phyloP scores from a whole-genome alignment of 1,284 basidiomycete species.

The Rhodotorula mucilaginosa region DNA sequence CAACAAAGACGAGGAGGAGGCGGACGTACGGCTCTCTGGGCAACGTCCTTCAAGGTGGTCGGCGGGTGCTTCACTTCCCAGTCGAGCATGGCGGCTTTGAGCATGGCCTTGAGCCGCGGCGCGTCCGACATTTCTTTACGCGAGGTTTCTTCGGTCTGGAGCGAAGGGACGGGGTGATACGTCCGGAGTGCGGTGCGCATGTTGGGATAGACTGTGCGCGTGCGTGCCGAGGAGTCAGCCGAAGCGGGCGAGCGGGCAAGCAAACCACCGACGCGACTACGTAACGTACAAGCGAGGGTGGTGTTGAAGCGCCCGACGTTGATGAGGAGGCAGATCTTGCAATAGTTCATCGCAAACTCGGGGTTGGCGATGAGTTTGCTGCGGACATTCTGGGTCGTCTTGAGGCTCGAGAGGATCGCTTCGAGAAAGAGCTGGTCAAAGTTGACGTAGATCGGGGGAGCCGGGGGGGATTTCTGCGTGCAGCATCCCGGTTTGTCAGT shows the following conservation, averaged over 20 bases:
- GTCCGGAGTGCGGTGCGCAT: constrained; percentile 78
- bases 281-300: constrained; percentile 77
- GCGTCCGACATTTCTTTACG: constrained; percentile 75
- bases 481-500: constrained; percentile 42
- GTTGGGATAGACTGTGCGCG: constrained; percentile 54
- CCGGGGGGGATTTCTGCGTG: constrained; percentile 44
- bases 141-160: constrained; percentile 63
- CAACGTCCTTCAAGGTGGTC: constrained; percentile 66
- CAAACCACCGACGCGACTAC: too few relatives aligned
- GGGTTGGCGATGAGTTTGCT: constrained; percentile 46
- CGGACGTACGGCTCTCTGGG: constrained; percentile 55
- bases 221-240: neutral
- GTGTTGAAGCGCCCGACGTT: constrained; percentile 93
- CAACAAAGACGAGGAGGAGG: constrained; percentile 34
- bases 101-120: constrained; percentile 70
- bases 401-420: constrained; percentile 70
- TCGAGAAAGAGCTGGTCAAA: constrained; percentile 83
- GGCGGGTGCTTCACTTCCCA: constrained; percentile 66
- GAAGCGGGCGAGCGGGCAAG: neutral
- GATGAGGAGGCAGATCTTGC: constrained; percentile 75
- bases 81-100: constrained; percentile 72
- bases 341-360: constrained; percentile 74
- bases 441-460: constrained; percentile 52
- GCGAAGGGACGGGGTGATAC: constrained; percentile 74
- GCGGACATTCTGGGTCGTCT: constrained; percentile 80